These are phyloP conservation scores for Lichtheimia hyalospora DNA, from an alignment of 371 early-diverging fungal species.

Conservation along the genomic window DNA sequence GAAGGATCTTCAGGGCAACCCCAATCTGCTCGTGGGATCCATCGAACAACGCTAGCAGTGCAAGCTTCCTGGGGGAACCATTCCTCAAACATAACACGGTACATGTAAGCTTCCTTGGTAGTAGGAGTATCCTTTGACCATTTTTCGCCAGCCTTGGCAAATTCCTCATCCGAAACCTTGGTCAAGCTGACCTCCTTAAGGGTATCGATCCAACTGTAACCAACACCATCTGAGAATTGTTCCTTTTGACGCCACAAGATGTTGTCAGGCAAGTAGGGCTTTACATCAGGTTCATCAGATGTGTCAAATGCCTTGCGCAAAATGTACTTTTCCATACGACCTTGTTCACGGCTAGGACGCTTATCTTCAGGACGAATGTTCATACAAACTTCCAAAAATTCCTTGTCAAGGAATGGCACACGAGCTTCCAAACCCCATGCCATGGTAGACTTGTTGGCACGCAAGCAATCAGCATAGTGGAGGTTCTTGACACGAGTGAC, in stretches of 20 bases:
- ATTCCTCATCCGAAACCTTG: slow-evolving; percentile 74
- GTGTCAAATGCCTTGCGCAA: slow-evolving; percentile 84
- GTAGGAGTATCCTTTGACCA: slow-evolving; percentile 90
- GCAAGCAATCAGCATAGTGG: slow-evolving; percentile 92
- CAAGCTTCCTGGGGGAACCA: slow-evolving; percentile 91
- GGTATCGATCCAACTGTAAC: slow-evolving; percentile 95
- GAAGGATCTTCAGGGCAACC: slow-evolving; percentile 96
- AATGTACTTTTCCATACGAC: slow-evolving; percentile 86
- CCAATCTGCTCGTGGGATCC: slow-evolving; percentile 97
- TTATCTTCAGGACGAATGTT: slow-evolving; percentile 81
- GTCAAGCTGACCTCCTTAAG: slow-evolving; percentile 75
- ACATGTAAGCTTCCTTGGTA: slow-evolving; percentile 96
- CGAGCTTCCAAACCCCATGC: slow-evolving; percentile 99
- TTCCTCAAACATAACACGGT: slow-evolving; percentile 88
- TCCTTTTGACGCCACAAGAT: slow-evolving; percentile 98
- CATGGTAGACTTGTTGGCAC: slow-evolving; percentile 98
- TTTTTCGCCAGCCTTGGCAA: slow-evolving; percentile 64
- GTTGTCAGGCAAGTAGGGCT: slow-evolving; percentile 86
- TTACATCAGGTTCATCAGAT: slow-evolving; percentile 58
- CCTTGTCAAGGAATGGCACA: slow-evolving; percentile 94
- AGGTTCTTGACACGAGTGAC: slow-evolving; percentile 91
- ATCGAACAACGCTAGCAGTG: slow-evolving; percentile 85
- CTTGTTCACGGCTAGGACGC: slow-evolving; percentile 53
- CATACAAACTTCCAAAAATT: slow-evolving; percentile 89
- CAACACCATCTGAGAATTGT: slow-evolving; percentile 97